Evolutionary conservation across 2,329 filamentous ascomycete species (phyloP), one percentile per base, ranked within the genome.

Genomic region (Rhexocercosporidium sp.): DNA sequence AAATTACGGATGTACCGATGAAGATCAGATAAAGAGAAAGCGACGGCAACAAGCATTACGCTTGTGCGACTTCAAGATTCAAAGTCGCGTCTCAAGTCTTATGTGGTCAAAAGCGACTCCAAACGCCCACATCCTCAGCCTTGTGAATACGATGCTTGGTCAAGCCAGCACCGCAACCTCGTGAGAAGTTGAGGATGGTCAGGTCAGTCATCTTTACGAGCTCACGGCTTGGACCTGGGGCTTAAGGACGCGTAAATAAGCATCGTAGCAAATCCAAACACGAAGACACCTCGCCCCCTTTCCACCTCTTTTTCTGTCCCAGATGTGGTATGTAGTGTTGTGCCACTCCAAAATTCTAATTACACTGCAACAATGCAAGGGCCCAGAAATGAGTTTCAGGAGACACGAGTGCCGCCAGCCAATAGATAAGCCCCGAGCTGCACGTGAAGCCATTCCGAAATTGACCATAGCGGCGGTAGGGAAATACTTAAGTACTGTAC

Each of bases 151-250:
- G 62, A 44, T 59, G n/a, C 29, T 31, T 46, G 18, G 34, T 49
- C 46, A 20, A 65, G 54, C 37, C 54, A 27, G 34, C 20, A 22
- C 20, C 20, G 54, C 31, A 41, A 25, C 54, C 1, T 41, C 20
- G 7, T 37, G 25, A 46, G 37, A 34, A 37, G 20, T n/a, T n/a
- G n/a, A 54, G 53, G 25, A 44, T 22, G 44, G 34, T 6, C 9
- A 54, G 31, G 60, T 62, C 34, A 63, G 49, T 20, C 41, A 44
- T 44, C 49, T 20, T 56, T 63, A 63, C 61, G 61, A 63, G 47
- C 22, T 57, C 49, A 31, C 46, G 37, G 34, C n/a, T 37, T n/a
- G 53, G 29, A 16, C 20, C 5, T 20, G n/a, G 44, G 18, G 41
- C n/a, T 18, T 31, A 12, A 11, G 31, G 5, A 22, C 31, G 54